phyloP scores from a whole-genome alignment of 1,284 basidiomycete species.

The Trichosporon ovoides region DNA sequence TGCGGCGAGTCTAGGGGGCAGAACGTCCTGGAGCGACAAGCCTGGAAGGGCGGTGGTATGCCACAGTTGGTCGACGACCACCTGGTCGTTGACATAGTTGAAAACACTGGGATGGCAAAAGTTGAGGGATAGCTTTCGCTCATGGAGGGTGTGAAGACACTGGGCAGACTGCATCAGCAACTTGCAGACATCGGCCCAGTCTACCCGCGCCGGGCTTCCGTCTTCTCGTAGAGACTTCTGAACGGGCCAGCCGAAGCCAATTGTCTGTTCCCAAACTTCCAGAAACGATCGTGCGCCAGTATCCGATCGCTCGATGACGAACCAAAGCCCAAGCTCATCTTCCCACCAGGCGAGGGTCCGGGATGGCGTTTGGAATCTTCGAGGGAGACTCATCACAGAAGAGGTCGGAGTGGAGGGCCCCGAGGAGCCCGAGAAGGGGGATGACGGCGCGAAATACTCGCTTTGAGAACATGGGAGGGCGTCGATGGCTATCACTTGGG shows the following conservation, averaged over 20 bases:
- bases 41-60: slow-evolving; percentile 21
- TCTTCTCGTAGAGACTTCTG: not conserved
- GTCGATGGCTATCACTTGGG: slow-evolving; percentile 27
- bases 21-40: slow-evolving; percentile 10
- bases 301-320: slow-evolving; percentile 15
- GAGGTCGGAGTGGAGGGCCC: slow-evolving; percentile 2
- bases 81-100: slow-evolving; percentile 11
- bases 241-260: slow-evolving; percentile 9
- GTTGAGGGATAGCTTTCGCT: slow-evolving; percentile 26
- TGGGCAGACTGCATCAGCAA: slow-evolving; percentile 25
- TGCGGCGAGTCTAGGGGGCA: slow-evolving; percentile 12
- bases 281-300: slow-evolving; percentile 1
- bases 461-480: slow-evolving; percentile 10
- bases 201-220: not conserved
- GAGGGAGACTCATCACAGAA: not conserved
- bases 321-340: slow-evolving; percentile 30
- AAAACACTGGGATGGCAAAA: slow-evolving; percentile 32
- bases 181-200: slow-evolving; percentile 25
- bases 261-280: slow-evolving; percentile 19
- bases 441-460: not conserved
- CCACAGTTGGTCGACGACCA: slow-evolving; percentile 17
- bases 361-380: slow-evolving; percentile 12
- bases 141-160: slow-evolving; percentile 28
- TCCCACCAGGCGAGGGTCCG: slow-evolving; percentile 36
- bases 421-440: not conserved